Evolutionary conservation across 2,329 filamentous ascomycete species (phyloP).

Genomic region (Exserohilum turcica): DNA sequence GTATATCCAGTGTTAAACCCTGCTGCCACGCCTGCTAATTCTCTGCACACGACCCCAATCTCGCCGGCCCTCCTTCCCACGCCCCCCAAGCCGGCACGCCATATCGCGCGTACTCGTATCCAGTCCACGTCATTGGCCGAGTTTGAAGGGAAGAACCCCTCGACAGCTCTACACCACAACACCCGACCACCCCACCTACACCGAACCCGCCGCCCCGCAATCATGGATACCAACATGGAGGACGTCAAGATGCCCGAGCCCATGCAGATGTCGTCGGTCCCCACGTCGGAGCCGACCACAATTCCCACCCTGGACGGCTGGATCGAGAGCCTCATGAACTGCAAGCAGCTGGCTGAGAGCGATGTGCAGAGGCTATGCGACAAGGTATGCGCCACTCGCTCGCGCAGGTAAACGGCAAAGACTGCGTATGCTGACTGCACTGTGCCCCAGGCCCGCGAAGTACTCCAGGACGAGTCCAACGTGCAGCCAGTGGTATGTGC

Average conservation of each 20-base stretch:
- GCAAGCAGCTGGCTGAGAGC: constrained; percentile 94
- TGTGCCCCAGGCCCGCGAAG: constrained; percentile 77
- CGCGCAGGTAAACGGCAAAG: not conserved
- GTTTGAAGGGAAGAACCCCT: constrained; percentile 46
- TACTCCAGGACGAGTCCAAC: constrained; percentile 96
- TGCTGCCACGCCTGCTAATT: constrained; percentile 24
- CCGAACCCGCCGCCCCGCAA: constrained; percentile 43
- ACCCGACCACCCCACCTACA: constrained; percentile 32
- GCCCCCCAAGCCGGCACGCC: constrained; percentile 5
- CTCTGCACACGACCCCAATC: constrained; percentile 17
- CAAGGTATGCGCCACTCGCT: constrained; percentile 65
- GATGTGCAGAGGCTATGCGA: constrained; percentile 98
- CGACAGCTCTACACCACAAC: constrained; percentile 40
- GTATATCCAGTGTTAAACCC: constrained; percentile 25
- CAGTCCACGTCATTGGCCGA: constrained; percentile 46
- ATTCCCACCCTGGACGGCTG: constrained; percentile 94
- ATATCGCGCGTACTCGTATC: constrained; percentile 14
- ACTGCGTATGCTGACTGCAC: constrained; percentile 19
- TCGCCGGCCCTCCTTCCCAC: constrained; percentile 1
- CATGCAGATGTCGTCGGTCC: constrained; percentile 69
- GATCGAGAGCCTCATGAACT: constrained; percentile 98
- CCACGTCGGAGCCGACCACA: constrained; percentile 80
- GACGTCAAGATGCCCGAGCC: constrained; percentile 86
- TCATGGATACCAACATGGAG: constrained; percentile 99
- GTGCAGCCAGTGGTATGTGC: constrained; percentile 91